Evolutionary conservation across 129 eudicot genomes (phyloP), one percentile per base, ranked within the genome.

Genomic region (Lactuca sativa): DNA sequence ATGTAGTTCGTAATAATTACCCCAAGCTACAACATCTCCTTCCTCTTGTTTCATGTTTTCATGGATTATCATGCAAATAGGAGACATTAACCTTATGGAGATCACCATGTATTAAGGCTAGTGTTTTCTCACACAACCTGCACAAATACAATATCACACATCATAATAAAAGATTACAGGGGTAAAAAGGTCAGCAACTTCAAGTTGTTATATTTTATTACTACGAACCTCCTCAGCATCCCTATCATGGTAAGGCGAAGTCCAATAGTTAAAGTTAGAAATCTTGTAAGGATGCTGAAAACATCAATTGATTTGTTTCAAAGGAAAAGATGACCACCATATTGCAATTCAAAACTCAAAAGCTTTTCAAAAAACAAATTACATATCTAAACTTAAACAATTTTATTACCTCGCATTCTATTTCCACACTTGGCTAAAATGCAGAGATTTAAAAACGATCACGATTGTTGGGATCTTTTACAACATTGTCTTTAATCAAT

Each of bases 401-500:
- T 18, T 18, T 18, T 18, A 18, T 18, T 18, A 18, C 21, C 21
- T 18, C 21, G 1, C 21, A 18, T 18, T 18, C 21, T 18, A 18
- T 18, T 18, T 18, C 21, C 21, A 18, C 21, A 18, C 21, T 18
- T 18, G 21, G 21, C 21, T 18, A 18, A 18, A 18, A 18, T 18
- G 21, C 21, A 18, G 21, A 18, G 21, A 18, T 18, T 18, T 18
- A 18, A 18, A 18, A 18, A 18, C 21, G 21, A 18, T 18, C 21
- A 18, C 21, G 21, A 18, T 18, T 18, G 21, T 18, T 18, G 21
- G 21, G 83, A 75, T 90, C 97, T 61, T 90, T 90, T 13, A 91
- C 97, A 2, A 90, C 88, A 72, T 87, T 90, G 74, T 87, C 97
- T 71, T 87, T 90, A 65, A 90, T 87, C 90, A 88, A 85, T 65